Evolutionary conservation across 1,139 yeast genomes (phyloP), one percentile per base, ranked within the genome.

Genomic region (Blastobotrys petasosporus): DNA sequence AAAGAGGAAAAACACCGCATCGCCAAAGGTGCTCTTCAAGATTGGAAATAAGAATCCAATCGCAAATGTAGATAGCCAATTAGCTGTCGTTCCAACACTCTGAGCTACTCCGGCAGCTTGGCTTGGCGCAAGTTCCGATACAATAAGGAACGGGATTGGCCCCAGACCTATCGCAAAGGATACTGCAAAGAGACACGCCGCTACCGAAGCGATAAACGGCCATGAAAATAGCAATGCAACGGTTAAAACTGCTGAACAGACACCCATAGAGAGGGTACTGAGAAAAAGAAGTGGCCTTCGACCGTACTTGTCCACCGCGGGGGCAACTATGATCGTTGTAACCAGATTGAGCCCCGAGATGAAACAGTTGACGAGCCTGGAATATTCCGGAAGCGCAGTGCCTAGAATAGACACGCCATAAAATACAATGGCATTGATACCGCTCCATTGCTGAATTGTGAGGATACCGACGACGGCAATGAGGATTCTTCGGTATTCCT

Each of bases 91-190:
- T 8, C 95, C 97, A 73, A 87, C 82, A 60, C 95, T 82, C 65
- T 92, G 98, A 1, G 97, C 97, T 42, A 80, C 73, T 1, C 90
- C 94, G 49, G 80, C 83, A 2, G 92, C 94, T 47, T 78, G 77
- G 1, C 78, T 71, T 49, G 87, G 94, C 0, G 95, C 83, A 15
- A 90, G 80, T 62, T 92, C 97, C 7, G 95, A 79, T n/a, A 92
- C 83, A 49, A 90, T 67, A 54, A 90, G 68, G 66, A 90, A 90
- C 31, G 98, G 97, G 44, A 92, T 86, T 11, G 98, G 97, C 0
- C 98, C 98, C 51, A 88, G 65, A 0, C 98, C 98, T 40, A 84
- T 68, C 0, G 97, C 97, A 68, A 90, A 92, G 36, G 87, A 77
- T 0, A 83, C 78, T 42, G 90, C 88, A 62, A 86, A 88, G 1